Evolutionary conservation across 2,329 filamentous ascomycete genomes (phyloP).

Genomic region (Fusarium foetens): DNA sequence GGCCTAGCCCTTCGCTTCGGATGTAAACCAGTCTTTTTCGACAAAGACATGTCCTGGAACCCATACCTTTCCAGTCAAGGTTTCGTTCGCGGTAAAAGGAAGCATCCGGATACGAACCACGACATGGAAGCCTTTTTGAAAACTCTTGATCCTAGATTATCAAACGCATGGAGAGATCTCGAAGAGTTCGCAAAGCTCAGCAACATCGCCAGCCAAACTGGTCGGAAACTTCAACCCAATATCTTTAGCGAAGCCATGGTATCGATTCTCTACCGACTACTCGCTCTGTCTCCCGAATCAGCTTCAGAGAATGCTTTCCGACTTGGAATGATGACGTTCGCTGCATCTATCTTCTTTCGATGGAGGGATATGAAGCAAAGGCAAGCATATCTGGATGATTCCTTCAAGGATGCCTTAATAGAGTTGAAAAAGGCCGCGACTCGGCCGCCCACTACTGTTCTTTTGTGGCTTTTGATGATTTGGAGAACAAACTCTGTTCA

Average conservation of each 20-base stretch:
- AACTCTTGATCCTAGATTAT: conserved; percentile 18
- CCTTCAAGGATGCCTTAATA: neutral
- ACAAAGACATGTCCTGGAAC: conserved; percentile 25
- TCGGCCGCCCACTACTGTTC: neutral
- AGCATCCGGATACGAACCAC: neutral
- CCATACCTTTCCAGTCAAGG: conserved; percentile 12
- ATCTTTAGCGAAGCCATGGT: conserved; percentile 37
- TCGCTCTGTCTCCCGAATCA: conserved; percentile 9
- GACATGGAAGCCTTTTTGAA: neutral
- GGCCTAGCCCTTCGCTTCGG: conserved; percentile 26
- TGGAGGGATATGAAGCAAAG: conserved; percentile 34
- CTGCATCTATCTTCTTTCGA: conserved; percentile 25
- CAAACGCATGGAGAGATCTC: conserved; percentile 26
- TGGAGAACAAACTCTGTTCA: neutral
- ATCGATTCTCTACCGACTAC: conserved; percentile 24
- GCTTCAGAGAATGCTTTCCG: conserved; percentile 13
- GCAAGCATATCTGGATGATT: conserved; percentile 6
- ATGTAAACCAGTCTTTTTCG: conserved; percentile 20
- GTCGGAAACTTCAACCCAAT: conserved; percentile 24
- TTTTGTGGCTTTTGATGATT: conserved; percentile 26
- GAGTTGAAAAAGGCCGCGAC: neutral
- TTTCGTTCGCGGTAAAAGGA: neutral
- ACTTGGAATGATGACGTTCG: conserved; percentile 25
- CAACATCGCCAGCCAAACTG: conserved; percentile 35
- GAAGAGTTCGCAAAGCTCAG: conserved; percentile 26